A percentile compares a stretch with the other conserved stretches of the same genome.
phyloP scores from a whole-genome alignment of 2,329 filamentous ascomycete species.

The Colletotrichum lini region DNA sequence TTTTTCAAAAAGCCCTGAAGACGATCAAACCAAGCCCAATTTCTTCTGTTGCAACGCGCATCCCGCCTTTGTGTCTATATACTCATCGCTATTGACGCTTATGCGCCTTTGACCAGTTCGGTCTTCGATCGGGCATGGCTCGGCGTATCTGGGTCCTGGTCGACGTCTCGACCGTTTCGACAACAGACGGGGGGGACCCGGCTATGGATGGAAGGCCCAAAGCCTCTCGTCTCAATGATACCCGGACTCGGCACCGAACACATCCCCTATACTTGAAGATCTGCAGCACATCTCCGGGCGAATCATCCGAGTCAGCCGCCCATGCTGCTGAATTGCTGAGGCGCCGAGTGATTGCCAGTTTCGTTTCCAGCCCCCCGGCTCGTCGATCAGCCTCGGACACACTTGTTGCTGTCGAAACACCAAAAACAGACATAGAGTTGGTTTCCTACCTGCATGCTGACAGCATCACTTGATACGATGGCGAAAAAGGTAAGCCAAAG shows the following conservation, averaged over 20 bases:
- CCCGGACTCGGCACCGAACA: neutral
- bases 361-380: neutral
- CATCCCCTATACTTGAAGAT: neutral
- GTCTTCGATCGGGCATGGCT: neutral
- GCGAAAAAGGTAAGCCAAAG: too few species aligned
- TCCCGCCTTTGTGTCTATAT: neutral
- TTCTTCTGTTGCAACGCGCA: neutral
- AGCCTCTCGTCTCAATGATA: neutral
- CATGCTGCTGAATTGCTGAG: neutral
- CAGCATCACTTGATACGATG: neutral
- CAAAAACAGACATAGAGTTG: neutral
- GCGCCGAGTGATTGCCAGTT: neutral
- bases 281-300: slow-evolving; percentile 12
- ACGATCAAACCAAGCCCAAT: neutral
- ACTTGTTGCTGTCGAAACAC: slow-evolving; percentile 7
- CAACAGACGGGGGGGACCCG: slow-evolving; percentile 23
- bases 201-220: neutral
- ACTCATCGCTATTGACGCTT: too few species aligned
- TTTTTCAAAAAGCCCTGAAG: too few species aligned
- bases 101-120: slow-evolving; percentile 2
- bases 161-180: slow-evolving; percentile 34
- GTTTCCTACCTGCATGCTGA: slow-evolving; percentile 19
- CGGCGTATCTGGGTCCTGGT: slow-evolving; percentile 2
- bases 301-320: slow-evolving; percentile 13
- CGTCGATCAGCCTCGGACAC: neutral